A percentile compares a stretch with the other conserved stretches of the same genome.
phyloP scores from a whole-genome alignment of 2,329 filamentous ascomycete genomes.

The Teratosphaeria nubilosa region DNA sequence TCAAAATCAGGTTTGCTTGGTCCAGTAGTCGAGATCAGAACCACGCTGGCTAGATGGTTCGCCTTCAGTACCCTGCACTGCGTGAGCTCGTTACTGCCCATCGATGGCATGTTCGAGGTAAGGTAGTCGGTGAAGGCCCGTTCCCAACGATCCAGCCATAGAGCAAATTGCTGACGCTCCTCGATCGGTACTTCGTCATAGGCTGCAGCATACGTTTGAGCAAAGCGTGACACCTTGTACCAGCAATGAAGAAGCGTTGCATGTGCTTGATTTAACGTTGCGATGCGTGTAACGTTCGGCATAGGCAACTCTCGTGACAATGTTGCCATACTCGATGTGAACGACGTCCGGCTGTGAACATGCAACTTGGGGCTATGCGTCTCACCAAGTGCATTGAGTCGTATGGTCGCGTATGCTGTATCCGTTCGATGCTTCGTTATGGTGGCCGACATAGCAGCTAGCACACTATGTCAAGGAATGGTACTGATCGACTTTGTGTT shows the following conservation, averaged over 20 bases:
- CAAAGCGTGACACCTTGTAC: conserved; percentile 10
- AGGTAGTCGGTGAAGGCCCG: conserved; percentile 21
- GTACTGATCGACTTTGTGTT: background rate
- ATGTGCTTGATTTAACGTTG: conserved; percentile 21
- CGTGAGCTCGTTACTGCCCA: conserved; percentile 19
- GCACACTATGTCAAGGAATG: background rate
- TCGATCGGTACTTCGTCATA: conserved; percentile 2
- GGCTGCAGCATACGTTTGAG: background rate
- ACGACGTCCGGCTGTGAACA: background rate
- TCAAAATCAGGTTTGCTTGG: conserved; percentile 7
- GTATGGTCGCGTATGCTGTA: background rate
- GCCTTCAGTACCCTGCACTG: conserved; percentile 22
- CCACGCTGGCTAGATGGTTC: conserved; percentile 22
- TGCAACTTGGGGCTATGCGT: background rate
- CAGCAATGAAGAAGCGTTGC: conserved; percentile 24
- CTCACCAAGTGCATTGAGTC: background rate
- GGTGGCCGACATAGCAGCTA: background rate
- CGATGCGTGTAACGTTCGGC: conserved; percentile 18
- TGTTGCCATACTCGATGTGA: background rate
- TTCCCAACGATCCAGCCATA: conserved; percentile 25
- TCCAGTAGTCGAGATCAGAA: conserved; percentile 18
- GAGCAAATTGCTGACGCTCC: conserved; percentile 13
- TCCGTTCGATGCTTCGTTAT: background rate
- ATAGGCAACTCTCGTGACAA: conserved; percentile 20
- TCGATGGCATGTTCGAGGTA: conserved; percentile 15